Percentiles rank a stretch among this genome's conserved stretches.
phyloP scores from a whole-genome alignment of 116 monocot genomes.

The Posidonia oceanica region DNA sequence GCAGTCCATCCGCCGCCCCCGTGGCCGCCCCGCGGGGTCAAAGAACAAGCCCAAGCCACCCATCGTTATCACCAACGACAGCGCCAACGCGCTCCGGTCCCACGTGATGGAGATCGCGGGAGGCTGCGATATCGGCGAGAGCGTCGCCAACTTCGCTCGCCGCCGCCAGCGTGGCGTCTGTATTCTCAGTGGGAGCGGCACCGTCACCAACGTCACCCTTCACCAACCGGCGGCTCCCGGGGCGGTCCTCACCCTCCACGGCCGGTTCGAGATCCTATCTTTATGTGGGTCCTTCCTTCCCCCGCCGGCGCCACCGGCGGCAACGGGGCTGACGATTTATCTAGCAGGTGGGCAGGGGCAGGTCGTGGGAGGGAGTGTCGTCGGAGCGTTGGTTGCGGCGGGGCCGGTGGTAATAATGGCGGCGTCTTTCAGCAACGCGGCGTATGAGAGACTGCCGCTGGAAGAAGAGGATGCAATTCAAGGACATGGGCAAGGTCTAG shows the following conservation, averaged over 20 bases:
- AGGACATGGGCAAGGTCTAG: conserved; percentile 4
- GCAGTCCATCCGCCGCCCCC: conserved; percentile 26
- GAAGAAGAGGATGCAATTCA: conserved; percentile 32
- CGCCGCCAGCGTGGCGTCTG: conserved; percentile 56
- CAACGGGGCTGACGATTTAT: conserved; percentile 43
- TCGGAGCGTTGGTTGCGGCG: conserved; percentile 35
- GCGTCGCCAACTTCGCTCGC: conserved; percentile 43
- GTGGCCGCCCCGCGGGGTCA: conserved; percentile 51
- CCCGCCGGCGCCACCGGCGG: conserved; percentile 45
- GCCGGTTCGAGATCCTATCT: conserved; percentile 55
- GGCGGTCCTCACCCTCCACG: conserved; percentile 42
- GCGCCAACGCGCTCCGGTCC: conserved; percentile 47
- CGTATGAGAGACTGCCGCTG: conserved; percentile 45
- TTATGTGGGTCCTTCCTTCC: conserved; percentile 59
- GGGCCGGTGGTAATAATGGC: conserved; percentile 63
- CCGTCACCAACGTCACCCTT: conserved; percentile 50
- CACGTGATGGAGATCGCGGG: conserved; percentile 59
- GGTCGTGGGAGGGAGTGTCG: conserved; percentile 58
- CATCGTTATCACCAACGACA: conserved; percentile 51
- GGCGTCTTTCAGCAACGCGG: conserved; percentile 48
- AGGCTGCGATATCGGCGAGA: conserved; percentile 50
- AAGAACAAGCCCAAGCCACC: conserved; percentile 70
- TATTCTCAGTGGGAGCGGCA: conserved; percentile 42
- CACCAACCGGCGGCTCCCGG: conserved; percentile 36
- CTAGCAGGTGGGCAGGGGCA: conserved; percentile 53